Base-by-base conservation (phyloP, 1,284 basidiomycete genomes). In the Ustilago crameri region DNA sequence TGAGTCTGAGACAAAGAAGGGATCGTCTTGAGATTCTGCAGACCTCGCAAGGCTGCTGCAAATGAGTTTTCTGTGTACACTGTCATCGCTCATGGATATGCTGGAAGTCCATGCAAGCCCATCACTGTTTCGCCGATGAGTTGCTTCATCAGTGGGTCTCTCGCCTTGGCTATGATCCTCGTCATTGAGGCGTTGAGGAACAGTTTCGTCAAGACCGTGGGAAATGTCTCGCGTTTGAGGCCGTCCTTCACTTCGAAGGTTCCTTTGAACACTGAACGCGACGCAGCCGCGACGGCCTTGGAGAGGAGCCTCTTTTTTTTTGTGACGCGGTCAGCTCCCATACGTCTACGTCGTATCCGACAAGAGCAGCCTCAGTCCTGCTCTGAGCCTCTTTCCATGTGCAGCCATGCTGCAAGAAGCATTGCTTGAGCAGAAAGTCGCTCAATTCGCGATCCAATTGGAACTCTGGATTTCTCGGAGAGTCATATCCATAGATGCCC, bases 301-400 rank as follows among this genome's bases (percentile, higher is more conserved):
- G 51, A 12, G 3, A 17, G 5, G 1, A 45, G 43, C n/a, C n/a
- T 12, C 24, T 44, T 18, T 53, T 53, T 34, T 27, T 44, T 8
- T 26, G 22, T 5, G 34, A 3, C 24, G 44, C 35, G 14, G 1
- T 53, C 15, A 26, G 18, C 30, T 37, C 45, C 20, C 0, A 5
- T 9, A 12, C 9, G 3, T 5, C 14, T 7, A 8, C 38, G 12
- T 24, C 43, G 34, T 45, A 38, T 2, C 12, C 42, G 3, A n/a
- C 42, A 3, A 53, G 20, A 5, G 51, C 51, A 14, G 51, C 51
- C 20, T 26, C 43, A 4, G 42, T 37, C 40, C 51, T 35, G 9
- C 20, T 35, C 14, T 26, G 26, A n/a, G 34, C 42, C 34, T 53
- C 51, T 17, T 20, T 43, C 14, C 17, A 23, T 17, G 9, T n/a